These are phyloP conservation scores for Pseudogymnoascus pannorum DNA, from an alignment of 2,329 filamentous ascomycete species.

Conservation along the genomic window DNA sequence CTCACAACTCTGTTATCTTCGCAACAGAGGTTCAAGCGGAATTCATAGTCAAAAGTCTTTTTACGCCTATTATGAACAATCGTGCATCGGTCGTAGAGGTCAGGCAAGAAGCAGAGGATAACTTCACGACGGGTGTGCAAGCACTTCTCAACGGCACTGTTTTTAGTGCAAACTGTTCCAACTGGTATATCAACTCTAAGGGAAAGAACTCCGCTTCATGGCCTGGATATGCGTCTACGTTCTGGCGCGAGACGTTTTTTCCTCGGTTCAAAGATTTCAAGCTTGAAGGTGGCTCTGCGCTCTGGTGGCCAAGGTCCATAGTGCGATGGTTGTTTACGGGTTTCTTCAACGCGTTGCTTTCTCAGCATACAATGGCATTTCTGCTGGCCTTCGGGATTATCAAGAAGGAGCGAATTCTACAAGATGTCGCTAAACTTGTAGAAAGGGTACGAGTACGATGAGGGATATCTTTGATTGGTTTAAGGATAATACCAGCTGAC, in stretches of 20 bases:
- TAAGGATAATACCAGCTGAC: background rate
- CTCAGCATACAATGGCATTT: background rate
- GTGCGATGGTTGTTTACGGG: background rate
- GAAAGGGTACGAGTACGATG: background rate
- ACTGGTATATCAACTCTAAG: slow-evolving; percentile 35
- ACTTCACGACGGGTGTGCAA: slow-evolving; percentile 28
- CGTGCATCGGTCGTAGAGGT: slow-evolving; percentile 30
- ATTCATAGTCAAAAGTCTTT: slow-evolving; percentile 25
- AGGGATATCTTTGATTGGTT: background rate
- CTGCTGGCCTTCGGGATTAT: background rate
- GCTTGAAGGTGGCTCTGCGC: slow-evolving; percentile 4
- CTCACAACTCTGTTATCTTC: slow-evolving; percentile 29
- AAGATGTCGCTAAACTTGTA: background rate
- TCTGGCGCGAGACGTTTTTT: slow-evolving; percentile 26
- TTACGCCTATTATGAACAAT: slow-evolving; percentile 30
- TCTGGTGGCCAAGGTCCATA: slow-evolving; percentile 11
- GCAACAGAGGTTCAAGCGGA: slow-evolving; percentile 27
- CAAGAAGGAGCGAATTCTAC: background rate
- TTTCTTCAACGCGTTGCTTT: background rate
- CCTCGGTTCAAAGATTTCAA: slow-evolving; percentile 20
- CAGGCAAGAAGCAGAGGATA: slow-evolving; percentile 28
- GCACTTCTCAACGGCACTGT: slow-evolving; percentile 28
- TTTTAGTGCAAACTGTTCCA: slow-evolving; percentile 33
- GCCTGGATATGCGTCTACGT: slow-evolving; percentile 28
- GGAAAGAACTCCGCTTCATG: slow-evolving; percentile 34